Percentiles rank a stretch among this genome's conserved stretches.
Evolutionary conservation across 805 yeast species (phyloP).

Genomic region (Candida takata): DNA sequence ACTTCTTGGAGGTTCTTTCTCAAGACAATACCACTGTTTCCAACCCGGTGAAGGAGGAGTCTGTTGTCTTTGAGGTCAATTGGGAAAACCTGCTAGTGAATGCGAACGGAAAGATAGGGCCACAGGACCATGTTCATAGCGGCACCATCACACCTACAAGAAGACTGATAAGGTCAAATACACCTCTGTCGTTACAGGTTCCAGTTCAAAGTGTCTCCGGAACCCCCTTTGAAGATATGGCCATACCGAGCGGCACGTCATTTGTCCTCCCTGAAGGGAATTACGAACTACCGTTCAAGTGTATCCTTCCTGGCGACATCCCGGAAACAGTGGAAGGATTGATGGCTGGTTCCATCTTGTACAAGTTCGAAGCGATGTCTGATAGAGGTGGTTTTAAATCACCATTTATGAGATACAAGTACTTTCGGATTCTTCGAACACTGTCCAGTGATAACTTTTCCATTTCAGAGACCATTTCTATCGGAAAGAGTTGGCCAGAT

Average conservation of each 20-base stretch:
- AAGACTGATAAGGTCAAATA: slow-evolving; percentile 16
- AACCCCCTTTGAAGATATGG: slow-evolving; percentile 27
- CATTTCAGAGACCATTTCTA: slow-evolving; percentile 78
- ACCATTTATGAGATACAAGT: slow-evolving; percentile 42
- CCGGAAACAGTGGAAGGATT: slow-evolving; percentile 89
- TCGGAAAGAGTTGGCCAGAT: slow-evolving; percentile 85
- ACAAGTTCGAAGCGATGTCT: slow-evolving; percentile 66
- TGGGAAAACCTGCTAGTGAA: slow-evolving; percentile 55
- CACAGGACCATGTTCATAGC: not conserved
- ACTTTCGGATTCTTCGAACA: slow-evolving; percentile 75
- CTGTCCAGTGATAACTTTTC: slow-evolving; percentile 67
- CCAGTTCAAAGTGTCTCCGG: slow-evolving; percentile 26
- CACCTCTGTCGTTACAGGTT: slow-evolving; percentile 22
- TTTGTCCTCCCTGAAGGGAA: slow-evolving; percentile 58
- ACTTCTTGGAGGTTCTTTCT: slow-evolving; percentile 40
- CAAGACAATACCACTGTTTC: slow-evolving; percentile 31
- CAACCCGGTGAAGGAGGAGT: slow-evolving; percentile 41
- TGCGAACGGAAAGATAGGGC: slow-evolving; percentile 23
- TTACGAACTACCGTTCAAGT: slow-evolving; percentile 80
- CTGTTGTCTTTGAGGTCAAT: slow-evolving; percentile 56
- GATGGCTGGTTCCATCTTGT: slow-evolving; percentile 67
- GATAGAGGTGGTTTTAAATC: slow-evolving; percentile 55
- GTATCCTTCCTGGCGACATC: slow-evolving; percentile 67
- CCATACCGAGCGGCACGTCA: slow-evolving; percentile 18
- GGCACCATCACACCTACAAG: slow-evolving; percentile 5